These are phyloP conservation scores for Trichoderma sp. DNA, from an alignment of 2,329 filamentous ascomycete genomes.

Conservation along the genomic window DNA sequence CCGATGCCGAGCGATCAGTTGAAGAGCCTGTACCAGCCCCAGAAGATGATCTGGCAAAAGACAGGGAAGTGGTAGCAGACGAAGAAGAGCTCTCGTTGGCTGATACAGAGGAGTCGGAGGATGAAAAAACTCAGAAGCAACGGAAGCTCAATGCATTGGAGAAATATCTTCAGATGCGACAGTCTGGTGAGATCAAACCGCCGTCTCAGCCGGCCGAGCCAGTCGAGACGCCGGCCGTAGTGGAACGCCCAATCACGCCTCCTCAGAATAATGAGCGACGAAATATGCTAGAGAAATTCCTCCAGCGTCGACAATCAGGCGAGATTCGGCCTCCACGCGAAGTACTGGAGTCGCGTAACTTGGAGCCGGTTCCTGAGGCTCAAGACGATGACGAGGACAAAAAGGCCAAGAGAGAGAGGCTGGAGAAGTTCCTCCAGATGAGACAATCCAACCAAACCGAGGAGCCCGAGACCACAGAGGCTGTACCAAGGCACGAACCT, in stretches of 20 bases:
- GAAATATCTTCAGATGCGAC: conserved; percentile 5
- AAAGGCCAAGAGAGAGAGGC: not conserved
- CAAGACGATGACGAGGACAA: conserved; percentile 1
- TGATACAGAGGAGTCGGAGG: conserved; percentile 28
- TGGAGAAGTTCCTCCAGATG: conserved; percentile 8
- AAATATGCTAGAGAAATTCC: conserved; percentile 1
- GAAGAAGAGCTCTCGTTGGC: conserved; percentile 39
- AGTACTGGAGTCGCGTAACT: not conserved
- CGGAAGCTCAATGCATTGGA: not conserved
- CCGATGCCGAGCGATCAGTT: not conserved
- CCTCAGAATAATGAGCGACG: conserved; percentile 10
- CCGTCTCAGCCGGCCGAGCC: not conserved
- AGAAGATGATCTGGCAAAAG: not conserved
- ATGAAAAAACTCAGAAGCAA: conserved; percentile 9
- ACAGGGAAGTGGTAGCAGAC: not conserved
- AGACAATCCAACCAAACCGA: not conserved
- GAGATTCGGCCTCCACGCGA: conserved; percentile 1
- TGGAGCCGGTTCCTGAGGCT: not conserved
- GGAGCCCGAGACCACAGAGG: not conserved
- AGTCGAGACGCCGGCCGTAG: not conserved
- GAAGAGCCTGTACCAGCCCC: not conserved
- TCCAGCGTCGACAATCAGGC: conserved; percentile 10
- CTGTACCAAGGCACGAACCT: not conserved
- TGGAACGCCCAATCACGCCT: not conserved
- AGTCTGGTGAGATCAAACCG: conserved; percentile 1